Evolutionary conservation across 805 yeast genomes (phyloP).

Genomic region (Yarrowia sp.): DNA sequence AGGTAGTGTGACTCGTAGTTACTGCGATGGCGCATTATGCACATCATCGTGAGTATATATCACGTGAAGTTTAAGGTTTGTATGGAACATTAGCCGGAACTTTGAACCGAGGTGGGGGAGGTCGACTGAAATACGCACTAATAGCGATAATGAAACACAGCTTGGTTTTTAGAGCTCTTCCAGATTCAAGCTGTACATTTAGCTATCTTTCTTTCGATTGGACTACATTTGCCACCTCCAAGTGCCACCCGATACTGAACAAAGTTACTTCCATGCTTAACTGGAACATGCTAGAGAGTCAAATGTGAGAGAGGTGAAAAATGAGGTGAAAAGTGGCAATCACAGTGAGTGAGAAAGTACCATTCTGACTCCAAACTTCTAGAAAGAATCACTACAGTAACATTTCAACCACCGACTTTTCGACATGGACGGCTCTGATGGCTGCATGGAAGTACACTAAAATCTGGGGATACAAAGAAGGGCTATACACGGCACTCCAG

Average conservation of each 20-base stretch:
- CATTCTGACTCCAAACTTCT: background rate
- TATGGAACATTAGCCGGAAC: no score
- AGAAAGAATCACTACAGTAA: no score
- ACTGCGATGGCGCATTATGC: constrained; percentile 30
- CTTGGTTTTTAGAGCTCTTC: no score
- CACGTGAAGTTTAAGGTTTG: constrained; percentile 14
- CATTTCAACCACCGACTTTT: no score
- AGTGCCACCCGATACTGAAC: no score
- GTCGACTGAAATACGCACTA: no score
- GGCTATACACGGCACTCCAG: background rate
- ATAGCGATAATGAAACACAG: no score
- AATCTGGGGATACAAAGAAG: background rate
- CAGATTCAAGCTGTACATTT: no score
- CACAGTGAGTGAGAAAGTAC: background rate
- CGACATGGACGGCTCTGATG: background rate
- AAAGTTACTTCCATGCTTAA: background rate
- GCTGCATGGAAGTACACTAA: background rate
- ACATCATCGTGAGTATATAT: constrained; percentile 28
- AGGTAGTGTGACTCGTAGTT: constrained; percentile 9
- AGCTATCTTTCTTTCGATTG: no score
- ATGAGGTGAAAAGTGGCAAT: no score
- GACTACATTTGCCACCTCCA: no score
- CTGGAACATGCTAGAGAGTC: background rate
- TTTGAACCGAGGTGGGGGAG: no score
- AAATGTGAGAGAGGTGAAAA: background rate